Percentiles rank a stretch among this genome's conserved stretches.
phyloP scores from a whole-genome alignment of 129 eudicot species.

The Chrysanthemum lavandulifolium region DNA sequence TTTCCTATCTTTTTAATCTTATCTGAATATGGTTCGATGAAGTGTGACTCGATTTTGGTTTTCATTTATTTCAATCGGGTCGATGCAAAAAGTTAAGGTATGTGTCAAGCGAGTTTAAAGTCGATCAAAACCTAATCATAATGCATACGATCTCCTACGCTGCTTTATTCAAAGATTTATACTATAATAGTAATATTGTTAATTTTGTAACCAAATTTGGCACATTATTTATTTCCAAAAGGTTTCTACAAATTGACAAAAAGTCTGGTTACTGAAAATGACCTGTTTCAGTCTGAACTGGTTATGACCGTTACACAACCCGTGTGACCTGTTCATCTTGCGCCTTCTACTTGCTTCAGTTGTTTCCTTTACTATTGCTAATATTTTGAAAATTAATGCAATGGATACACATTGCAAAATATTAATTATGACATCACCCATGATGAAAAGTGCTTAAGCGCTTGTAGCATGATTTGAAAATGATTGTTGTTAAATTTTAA shows the following conservation, averaged over 20 bases:
- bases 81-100: too few relatives aligned
- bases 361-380: neutral
- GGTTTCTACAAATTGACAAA: too few relatives aligned
- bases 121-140: too few relatives aligned
- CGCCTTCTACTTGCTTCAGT: neutral
- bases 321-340: neutral
- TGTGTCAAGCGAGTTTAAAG: too few relatives aligned
- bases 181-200: too few relatives aligned
- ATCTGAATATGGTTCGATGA: conserved; percentile 1
- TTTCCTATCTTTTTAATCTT: neutral
- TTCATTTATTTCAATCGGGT: neutral
- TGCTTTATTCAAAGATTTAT: too few relatives aligned
- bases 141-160: too few relatives aligned
- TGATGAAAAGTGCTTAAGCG: neutral
- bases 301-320: too few relatives aligned
- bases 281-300: too few relatives aligned
- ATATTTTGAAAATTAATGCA: neutral
- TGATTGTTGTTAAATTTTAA: neutral
- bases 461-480: neutral
- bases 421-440: neutral
- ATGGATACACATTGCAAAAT: neutral
- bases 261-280: too few relatives aligned
- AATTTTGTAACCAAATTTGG: too few relatives aligned
- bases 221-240: too few relatives aligned
- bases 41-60: neutral